Conservation (phyloP, 148 eudicot genomes). For the Dysphania ambrosioides region DNA sequence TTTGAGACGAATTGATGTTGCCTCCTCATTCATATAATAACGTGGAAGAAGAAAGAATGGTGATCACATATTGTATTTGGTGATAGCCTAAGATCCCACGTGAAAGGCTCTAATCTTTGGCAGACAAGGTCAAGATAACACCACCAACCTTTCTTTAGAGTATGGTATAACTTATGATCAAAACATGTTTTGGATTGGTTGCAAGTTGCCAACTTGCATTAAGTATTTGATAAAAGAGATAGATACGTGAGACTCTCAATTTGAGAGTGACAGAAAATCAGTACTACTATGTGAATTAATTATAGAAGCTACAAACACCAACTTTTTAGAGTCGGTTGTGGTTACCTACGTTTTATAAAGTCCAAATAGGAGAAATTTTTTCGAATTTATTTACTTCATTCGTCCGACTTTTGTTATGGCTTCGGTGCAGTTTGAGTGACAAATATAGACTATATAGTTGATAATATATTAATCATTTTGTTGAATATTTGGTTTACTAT, state of each 20-base stretch:
- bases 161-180: neutral
- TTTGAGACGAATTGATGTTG: no score
- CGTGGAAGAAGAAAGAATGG: neutral
- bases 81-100: conserved; percentile 7
- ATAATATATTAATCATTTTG: no score
- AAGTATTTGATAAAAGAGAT: neutral
- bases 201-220: conserved; percentile 21
- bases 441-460: no score
- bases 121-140: conserved; percentile 4
- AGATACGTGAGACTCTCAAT: conserved; percentile 5
- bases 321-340: neutral
- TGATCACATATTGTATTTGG: neutral
- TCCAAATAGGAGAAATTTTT: neutral
- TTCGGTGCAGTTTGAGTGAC: no score
- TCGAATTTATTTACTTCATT: no score
- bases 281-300: neutral
- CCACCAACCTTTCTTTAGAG: neutral
- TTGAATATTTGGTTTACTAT: no score
- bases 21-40: no score
- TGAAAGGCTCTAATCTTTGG: conserved; percentile 7
- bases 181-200: conserved; percentile 11
- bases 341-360: no score
- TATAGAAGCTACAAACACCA: neutral
- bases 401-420: no score
- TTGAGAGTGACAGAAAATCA: neutral